Conservation (phyloP, 2,329 filamentous ascomycete species). For the Colletotrichum trifolii region DNA sequence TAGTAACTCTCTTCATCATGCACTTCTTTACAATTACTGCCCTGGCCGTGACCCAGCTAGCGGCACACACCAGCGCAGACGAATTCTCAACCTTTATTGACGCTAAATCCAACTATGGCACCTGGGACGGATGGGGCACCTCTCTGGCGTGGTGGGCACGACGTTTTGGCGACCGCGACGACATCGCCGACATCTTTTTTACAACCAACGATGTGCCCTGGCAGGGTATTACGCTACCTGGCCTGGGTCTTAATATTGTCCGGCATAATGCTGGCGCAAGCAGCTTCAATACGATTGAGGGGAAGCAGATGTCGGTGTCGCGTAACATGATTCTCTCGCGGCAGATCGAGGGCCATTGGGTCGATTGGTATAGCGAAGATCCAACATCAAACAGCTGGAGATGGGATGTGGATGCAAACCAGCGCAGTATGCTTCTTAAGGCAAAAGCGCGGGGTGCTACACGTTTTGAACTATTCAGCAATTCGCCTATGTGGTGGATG, state of each 20-base stretch:
- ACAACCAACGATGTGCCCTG: constrained; percentile 44
- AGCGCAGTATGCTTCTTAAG: constrained; percentile 52
- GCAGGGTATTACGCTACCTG: constrained; percentile 47
- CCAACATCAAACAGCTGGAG: constrained; percentile 51
- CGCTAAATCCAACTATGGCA: constrained; percentile 48
- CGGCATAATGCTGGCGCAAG: constrained; percentile 56
- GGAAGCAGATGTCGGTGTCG: constrained; percentile 49
- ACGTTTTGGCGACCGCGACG: constrained; percentile 52
- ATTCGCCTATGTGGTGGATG: constrained; percentile 60
- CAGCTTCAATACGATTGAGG: constrained; percentile 48
- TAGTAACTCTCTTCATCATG: no score
- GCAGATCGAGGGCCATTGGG: constrained; percentile 54
- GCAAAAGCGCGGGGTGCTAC: constrained; percentile 49
- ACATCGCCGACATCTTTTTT: constrained; percentile 55
- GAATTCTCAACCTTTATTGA: constrained; percentile 20
- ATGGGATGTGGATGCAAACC: constrained; percentile 53
- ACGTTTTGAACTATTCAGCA: constrained; percentile 57
- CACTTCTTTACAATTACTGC: constrained; percentile 10
- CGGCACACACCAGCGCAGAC: constrained; percentile 17
- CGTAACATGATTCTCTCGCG: constrained; percentile 50
- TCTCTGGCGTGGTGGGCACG: constrained; percentile 58
- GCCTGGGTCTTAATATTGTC: constrained; percentile 54
- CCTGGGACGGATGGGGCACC: constrained; percentile 57
- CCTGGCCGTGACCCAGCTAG: constrained; percentile 17
- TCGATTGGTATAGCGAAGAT: constrained; percentile 48